Percentiles rank a stretch among this genome's conserved stretches.
phyloP scores from a whole-genome alignment of 805 yeast species.

The Metschnikowia shivogae region DNA sequence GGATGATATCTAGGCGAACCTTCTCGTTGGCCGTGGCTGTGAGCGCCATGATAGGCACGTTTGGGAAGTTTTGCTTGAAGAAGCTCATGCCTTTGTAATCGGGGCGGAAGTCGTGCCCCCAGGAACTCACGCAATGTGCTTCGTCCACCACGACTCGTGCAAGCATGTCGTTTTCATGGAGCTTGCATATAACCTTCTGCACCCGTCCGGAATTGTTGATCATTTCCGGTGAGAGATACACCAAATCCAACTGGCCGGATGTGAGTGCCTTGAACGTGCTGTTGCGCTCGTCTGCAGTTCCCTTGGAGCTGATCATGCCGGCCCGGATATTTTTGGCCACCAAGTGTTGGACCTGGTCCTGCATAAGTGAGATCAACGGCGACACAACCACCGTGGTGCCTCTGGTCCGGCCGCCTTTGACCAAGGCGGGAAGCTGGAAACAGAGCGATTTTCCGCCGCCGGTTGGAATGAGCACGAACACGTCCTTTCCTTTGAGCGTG shows the following conservation, averaged over 20 bases:
- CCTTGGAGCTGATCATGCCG: conserved; percentile 82
- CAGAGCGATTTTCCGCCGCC: conserved; percentile 98
- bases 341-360: conserved; percentile 89
- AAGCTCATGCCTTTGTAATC: conserved; percentile 80
- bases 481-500: conserved; percentile 73
- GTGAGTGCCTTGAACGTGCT: conserved; percentile 58
- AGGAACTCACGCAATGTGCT: conserved; percentile 96
- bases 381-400: conserved; percentile 93
- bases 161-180: conserved; percentile 52
- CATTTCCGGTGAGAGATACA: conserved; percentile 95
- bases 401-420: conserved; percentile 63
- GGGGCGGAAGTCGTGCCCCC: conserved; percentile 99
- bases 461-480: conserved; percentile 95
- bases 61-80: conserved; percentile 71
- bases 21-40: conserved; percentile 96
- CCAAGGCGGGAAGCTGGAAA: conserved; percentile 90
- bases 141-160: conserved; percentile 94
- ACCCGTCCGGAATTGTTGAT: conserved; percentile 70
- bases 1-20: conserved; percentile 80
- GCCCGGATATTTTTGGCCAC: conserved; percentile 66
- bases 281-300: conserved; percentile 57
- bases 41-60: conserved; percentile 88
- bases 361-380: conserved; percentile 94
- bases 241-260: conserved; percentile 65
- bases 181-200: conserved; percentile 53